Percentiles rank a stretch among this genome's conserved stretches.
These are phyloP conservation scores for Hansenula sp. DNA, from an alignment of 1,139 yeast genomes.

Conservation along the genomic window DNA sequence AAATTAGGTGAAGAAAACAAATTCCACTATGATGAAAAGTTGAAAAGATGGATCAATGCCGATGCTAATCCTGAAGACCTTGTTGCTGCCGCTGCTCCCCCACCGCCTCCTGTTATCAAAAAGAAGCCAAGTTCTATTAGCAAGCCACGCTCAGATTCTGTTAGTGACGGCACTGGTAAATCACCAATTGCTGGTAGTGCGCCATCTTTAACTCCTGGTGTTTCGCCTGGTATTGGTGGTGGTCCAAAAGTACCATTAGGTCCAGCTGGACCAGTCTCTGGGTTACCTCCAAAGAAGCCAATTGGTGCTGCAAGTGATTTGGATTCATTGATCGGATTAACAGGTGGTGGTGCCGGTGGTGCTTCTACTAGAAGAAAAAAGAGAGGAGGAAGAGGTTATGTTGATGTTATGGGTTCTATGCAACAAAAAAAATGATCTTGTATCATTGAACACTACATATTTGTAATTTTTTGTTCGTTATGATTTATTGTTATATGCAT, in stretches of 20 bases:
- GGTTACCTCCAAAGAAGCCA: conserved; percentile 14
- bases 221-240: conserved; percentile 8
- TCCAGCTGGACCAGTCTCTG: conserved; percentile 21
- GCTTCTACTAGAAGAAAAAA: conserved; percentile 41
- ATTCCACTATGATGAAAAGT: conserved; percentile 77
- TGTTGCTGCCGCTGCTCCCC: conserved; percentile 53
- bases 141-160: conserved; percentile 32
- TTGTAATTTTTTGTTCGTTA: background rate
- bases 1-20: conserved; percentile 79
- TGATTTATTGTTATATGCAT: no score
- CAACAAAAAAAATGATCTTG: conserved; percentile 1
- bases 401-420: conserved; percentile 62
- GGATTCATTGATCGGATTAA: conserved; percentile 59
- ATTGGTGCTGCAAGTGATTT: conserved; percentile 34
- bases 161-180: conserved; percentile 6
- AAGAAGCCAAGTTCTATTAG: conserved; percentile 30
- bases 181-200: conserved; percentile 18
- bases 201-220: conserved; percentile 18
- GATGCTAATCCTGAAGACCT: conserved; percentile 71
- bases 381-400: conserved; percentile 67
- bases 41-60: conserved; percentile 83
- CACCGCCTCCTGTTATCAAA: conserved; percentile 67
- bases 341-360: conserved; percentile 35
- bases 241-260: conserved; percentile 16
- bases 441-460: background rate